Evolutionary conservation across 2,329 filamentous ascomycete species (phyloP), one percentile per base, ranked within the genome.

Genomic region (Myriosclerotinia scirpicola): DNA sequence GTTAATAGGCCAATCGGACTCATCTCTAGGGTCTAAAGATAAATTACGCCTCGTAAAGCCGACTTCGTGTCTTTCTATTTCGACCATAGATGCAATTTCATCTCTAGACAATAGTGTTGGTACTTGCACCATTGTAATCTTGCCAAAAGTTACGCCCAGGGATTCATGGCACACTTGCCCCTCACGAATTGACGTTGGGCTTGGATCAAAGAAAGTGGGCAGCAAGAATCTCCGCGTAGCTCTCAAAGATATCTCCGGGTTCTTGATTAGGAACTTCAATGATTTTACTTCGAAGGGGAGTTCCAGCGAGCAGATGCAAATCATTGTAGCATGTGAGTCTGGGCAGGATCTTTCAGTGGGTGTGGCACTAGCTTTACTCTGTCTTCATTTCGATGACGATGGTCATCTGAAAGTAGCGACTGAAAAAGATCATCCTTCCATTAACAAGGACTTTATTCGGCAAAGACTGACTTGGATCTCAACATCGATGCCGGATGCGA

Each of bases 271-370:
- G 74, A 26, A 26, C 55, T 36, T 71, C 7, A 17, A 59, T 1
- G 12, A 26, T 17, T 22, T 42, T 12, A 8, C 38, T 8, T 59
- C 42, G 6, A 42, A 59, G 11, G 46, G 42, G 4, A 9, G 40
- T 9, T 20, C 2, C 4, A 50, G 42, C 14, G 34, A 17, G 62
- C 30, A 48, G 3, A 9, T 50, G 12, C 68, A 76, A 17, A 75
- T 85, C 50, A 73, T 92, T 2, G 78, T 97, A 6, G 85, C 86
- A 6, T 97, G 93, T 75, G 85, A 89, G 36, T 90, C 86, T 0
- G 93, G 92, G 0, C 91, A 86, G 73, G 93, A 98, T 74, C 78
- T 96, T 14, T 90, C 92, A 0, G 84, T 96, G 0, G 94, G 92
- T 3, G 84, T 89, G 0, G 87, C 91, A 0, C 83, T 98, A 38